Evolutionary conservation across 2,329 filamentous ascomycete species (phyloP).

Genomic region (Penicillium sp.): DNA sequence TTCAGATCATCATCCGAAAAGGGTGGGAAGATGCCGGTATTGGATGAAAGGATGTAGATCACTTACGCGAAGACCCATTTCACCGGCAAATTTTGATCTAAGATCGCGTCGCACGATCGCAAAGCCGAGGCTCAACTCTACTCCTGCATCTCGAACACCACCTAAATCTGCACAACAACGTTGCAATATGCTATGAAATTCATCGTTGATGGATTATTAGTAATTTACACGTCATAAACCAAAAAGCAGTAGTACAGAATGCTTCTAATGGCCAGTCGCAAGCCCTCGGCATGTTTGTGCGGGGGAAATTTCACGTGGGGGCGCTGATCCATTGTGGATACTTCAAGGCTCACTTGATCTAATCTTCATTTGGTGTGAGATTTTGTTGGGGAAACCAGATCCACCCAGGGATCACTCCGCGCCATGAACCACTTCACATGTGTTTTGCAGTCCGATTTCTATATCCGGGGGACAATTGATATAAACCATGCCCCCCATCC

Average conservation of each 20-base stretch:
- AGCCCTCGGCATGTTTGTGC: constrained; percentile 3
- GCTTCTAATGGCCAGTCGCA: background rate
- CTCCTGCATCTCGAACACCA: background rate
- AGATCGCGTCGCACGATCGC: background rate
- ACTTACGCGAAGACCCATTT: background rate
- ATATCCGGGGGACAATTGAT: constrained; percentile 6
- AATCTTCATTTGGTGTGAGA: constrained; percentile 3
- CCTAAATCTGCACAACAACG: background rate
- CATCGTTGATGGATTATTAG: background rate
- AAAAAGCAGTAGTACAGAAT: background rate
- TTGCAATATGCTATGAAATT: background rate
- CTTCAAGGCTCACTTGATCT: background rate
- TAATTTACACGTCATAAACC: background rate
- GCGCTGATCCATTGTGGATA: constrained; percentile 10
- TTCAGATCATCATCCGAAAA: background rate
- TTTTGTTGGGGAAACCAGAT: constrained; percentile 20
- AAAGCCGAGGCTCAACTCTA: background rate
- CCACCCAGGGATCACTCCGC: constrained; percentile 9
- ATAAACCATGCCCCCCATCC: constrained; percentile 11
- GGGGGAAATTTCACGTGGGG: constrained; percentile 16
- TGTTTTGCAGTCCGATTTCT: background rate
- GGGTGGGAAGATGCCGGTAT: background rate
- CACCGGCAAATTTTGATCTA: background rate
- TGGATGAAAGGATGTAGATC: background rate
- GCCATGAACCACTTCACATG: constrained; percentile 16